These are phyloP conservation scores for Deinandra increscens DNA, from an alignment of 129 eudicot species.

Conservation along the genomic window DNA sequence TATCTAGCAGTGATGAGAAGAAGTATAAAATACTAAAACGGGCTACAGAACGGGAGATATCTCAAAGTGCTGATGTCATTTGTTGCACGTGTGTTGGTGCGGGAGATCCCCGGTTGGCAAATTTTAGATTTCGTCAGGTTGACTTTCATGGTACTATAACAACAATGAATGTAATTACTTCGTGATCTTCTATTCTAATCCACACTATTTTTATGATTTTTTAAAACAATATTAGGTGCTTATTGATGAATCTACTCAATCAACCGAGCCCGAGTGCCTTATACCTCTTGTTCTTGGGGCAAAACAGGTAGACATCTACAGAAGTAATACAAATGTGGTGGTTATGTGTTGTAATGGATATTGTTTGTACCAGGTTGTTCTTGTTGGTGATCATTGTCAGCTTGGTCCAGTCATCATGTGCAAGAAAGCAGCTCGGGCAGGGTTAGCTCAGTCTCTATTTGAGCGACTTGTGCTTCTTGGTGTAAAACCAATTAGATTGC, in stretches of 20 bases:
- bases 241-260: conserved; percentile 83
- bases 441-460: conserved; percentile 77
- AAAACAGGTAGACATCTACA: conserved; percentile 49
- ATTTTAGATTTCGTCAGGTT: conserved; percentile 81
- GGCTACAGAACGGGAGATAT: conserved; percentile 84
- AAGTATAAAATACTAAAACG: conserved; percentile 75
- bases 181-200: not conserved
- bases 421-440: conserved; percentile 92
- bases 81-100: conserved; percentile 92
- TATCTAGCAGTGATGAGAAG: conserved; percentile 85
- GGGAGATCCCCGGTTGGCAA: conserved; percentile 79
- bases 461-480: conserved; percentile 82
- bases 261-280: conserved; percentile 80
- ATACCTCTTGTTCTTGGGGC: conserved; percentile 85
- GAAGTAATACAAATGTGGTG: not conserved
- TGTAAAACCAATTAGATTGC: conserved; percentile 78
- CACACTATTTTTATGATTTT: not conserved
- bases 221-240: conserved; percentile 47
- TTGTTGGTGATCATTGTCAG: conserved; percentile 88
- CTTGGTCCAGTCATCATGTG: conserved; percentile 94
- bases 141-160: not conserved
- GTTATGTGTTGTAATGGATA: conserved; percentile 6
- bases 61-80: conserved; percentile 90
- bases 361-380: conserved; percentile 44
- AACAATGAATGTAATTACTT: not conserved